These are phyloP conservation scores for Forsythia viridissima DNA, from an alignment of 257 asterid genomes.

Conservation along the genomic window DNA sequence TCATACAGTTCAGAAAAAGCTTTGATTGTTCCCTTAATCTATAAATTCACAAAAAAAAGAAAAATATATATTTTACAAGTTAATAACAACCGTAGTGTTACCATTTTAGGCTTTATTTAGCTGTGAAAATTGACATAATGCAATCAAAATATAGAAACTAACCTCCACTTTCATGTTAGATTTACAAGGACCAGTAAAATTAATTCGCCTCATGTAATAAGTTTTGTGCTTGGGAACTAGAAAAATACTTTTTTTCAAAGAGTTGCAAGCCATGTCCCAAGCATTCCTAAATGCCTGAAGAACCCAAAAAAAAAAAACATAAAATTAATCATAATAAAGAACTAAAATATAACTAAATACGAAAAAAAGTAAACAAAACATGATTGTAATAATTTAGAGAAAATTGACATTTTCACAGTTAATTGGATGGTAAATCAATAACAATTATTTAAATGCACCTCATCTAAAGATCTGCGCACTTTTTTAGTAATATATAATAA, in stretches of 20 bases:
- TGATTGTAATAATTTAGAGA: no score
- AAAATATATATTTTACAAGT: neutral
- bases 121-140: neutral
- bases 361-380: no score
- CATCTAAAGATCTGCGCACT: no score
- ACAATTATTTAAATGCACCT: no score
- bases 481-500: no score
- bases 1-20: conserved; percentile 53
- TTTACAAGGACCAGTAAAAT: conserved; percentile 71
- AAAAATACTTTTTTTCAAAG: conserved; percentile 36
- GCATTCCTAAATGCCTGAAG: conserved; percentile 72
- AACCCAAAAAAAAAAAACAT: neutral
- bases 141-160: neutral
- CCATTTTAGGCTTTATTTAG: neutral
- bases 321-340: no score
- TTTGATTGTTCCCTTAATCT: conserved; percentile 72
- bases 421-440: no score
- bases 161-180: conserved; percentile 61
- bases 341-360: no score
- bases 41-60: neutral
- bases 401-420: no score
- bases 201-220: conserved; percentile 61
- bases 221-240: conserved; percentile 56
- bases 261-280: conserved; percentile 71
- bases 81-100: neutral